phyloP scores from a whole-genome alignment of 495 filamentous ascomycete genomes.

The Trichocladium uniseriatum region DNA sequence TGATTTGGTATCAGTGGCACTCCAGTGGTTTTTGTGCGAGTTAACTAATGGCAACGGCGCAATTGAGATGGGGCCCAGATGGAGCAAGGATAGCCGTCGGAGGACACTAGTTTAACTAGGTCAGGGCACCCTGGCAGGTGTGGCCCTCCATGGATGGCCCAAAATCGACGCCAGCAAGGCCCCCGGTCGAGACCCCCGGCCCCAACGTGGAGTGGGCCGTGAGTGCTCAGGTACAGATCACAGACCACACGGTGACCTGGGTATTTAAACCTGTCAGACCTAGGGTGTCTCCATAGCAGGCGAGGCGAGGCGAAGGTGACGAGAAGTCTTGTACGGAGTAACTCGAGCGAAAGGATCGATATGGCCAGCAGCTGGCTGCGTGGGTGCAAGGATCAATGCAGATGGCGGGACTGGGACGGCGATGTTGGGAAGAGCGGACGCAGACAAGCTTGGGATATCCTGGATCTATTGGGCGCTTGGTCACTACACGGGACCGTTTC shows the following conservation, averaged over 20 bases:
- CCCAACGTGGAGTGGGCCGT: background rate
- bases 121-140: conserved; percentile 26
- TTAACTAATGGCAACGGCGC: conserved; percentile 33
- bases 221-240: background rate
- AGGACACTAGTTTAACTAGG: background rate
- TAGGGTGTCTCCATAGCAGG: conserved; percentile 9
- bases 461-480: conserved; percentile 8
- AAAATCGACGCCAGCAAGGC: conserved; percentile 30
- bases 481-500: conserved; percentile 8
- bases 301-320: too few relatives aligned
- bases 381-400: too few relatives aligned
- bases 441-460: conserved; percentile 3
- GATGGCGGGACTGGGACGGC: conserved; percentile 4
- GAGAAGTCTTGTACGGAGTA: too few relatives aligned
- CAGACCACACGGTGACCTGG: background rate
- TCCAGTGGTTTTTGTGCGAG: conserved; percentile 45
- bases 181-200: conserved; percentile 15
- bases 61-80: conserved; percentile 31
- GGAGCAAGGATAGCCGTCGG: conserved; percentile 29
- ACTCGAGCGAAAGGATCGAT: too few relatives aligned
- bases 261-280: conserved; percentile 7
- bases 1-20: conserved; percentile 41
- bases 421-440: conserved; percentile 1
- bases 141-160: conserved; percentile 22
- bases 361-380: background rate